Percentiles rank a stretch among this genome's conserved stretches.
These are phyloP conservation scores for Botrytis fragariae DNA, from an alignment of 2,329 filamentous ascomycete genomes.

Conservation along the genomic window DNA sequence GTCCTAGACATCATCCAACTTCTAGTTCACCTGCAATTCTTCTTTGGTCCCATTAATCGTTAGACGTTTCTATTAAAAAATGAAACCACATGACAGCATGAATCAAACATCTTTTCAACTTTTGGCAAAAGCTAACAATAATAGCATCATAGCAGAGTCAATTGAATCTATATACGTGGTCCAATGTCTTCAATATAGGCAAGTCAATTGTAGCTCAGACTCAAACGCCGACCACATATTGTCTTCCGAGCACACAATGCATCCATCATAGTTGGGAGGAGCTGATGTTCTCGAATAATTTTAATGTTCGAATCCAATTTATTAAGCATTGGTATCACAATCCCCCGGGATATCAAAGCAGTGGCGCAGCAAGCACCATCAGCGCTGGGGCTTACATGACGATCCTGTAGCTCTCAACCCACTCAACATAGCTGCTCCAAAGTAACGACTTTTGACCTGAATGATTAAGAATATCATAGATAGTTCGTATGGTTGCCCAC, in stretches of 20 bases:
- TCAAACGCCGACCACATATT: background rate
- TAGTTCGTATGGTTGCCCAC: background rate
- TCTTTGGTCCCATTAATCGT: background rate
- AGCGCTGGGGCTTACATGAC: constrained; percentile 10
- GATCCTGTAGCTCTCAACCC: constrained; percentile 11
- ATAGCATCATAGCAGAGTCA: background rate
- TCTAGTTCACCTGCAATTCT: background rate
- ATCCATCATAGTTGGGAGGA: background rate
- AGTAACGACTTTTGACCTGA: background rate
- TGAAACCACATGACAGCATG: background rate
- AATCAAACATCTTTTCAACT: background rate
- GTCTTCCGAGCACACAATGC: background rate
- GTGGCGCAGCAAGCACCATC: constrained; percentile 2
- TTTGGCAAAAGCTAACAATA: background rate
- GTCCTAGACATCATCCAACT: background rate
- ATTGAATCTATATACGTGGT: background rate
- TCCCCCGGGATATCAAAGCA: constrained; percentile 4
- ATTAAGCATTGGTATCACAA: constrained; percentile 16
- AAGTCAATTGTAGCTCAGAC: background rate
- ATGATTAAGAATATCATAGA: background rate
- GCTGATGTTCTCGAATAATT: constrained; percentile 13
- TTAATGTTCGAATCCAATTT: constrained; percentile 19
- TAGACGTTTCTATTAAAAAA: background rate
- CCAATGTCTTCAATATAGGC: background rate
- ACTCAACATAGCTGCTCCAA: background rate